Conservation (phyloP, 345 rosid genomes). For the Erysimum cheiranthoides region DNA sequence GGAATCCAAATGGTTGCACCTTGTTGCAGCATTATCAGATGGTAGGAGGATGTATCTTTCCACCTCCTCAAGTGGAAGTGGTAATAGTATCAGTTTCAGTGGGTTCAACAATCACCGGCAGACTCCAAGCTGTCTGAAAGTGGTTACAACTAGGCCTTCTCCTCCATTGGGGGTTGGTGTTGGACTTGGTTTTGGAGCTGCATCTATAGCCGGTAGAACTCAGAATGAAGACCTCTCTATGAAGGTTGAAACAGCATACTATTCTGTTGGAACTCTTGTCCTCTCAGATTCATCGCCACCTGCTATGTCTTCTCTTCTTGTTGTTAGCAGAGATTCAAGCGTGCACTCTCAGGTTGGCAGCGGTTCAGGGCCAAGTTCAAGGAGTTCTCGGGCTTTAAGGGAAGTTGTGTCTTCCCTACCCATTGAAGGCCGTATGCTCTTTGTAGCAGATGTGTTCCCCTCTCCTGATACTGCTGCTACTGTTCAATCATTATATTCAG, state of each 20-base stretch:
- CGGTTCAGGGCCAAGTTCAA: slow-evolving; percentile 65
- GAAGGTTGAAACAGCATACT: slow-evolving; percentile 87
- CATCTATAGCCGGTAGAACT: slow-evolving; percentile 77
- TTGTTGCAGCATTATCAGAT: slow-evolving; percentile 91
- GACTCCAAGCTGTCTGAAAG: slow-evolving; percentile 87
- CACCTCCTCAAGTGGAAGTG: slow-evolving; percentile 76
- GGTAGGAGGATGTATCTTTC: slow-evolving; percentile 97
- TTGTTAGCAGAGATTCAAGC: slow-evolving; percentile 83
- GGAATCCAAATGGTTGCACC: slow-evolving; percentile 95
- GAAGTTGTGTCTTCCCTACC: slow-evolving; percentile 90
- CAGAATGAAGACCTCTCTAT: slow-evolving; percentile 81
- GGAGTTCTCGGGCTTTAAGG: slow-evolving; percentile 82
- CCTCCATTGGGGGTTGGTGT: slow-evolving; percentile 91
- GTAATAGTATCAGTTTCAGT: slow-evolving; percentile 61
- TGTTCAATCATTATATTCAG: slow-evolving; percentile 81
- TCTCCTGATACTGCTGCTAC: slow-evolving; percentile 79
- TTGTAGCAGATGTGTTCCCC: slow-evolving; percentile 90
- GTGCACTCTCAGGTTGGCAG: slow-evolving; percentile 70
- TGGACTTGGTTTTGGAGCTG: slow-evolving; percentile 86
- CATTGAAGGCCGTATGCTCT: slow-evolving; percentile 97
- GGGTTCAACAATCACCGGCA: slow-evolving; percentile 62
- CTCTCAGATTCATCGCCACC: slow-evolving; percentile 96
- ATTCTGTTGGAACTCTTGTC: slow-evolving; percentile 85
- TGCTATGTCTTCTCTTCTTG: slow-evolving; percentile 84
- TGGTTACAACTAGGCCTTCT: slow-evolving; percentile 89